phyloP scores from a whole-genome alignment of 805 yeast species.

The Wickerhamiella siamensis region DNA sequence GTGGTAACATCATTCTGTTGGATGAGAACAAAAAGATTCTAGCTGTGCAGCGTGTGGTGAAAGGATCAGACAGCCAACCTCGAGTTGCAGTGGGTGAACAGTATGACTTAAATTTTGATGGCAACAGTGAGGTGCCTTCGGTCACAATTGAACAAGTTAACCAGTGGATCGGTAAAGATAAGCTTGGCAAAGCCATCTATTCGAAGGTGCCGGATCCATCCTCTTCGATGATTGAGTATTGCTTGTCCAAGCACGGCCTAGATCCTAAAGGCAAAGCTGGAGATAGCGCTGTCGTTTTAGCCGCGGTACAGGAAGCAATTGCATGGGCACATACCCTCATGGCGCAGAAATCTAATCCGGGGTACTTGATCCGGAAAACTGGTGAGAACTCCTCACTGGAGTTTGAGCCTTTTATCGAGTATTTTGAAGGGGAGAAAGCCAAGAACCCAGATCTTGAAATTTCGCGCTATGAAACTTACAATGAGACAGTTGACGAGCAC shows the following conservation, averaged over 20 bases:
- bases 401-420: constrained; percentile 19
- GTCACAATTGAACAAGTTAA: constrained; percentile 18
- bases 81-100: constrained; percentile 61
- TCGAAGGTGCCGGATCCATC: constrained; percentile 60
- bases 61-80: constrained; percentile 37
- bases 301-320: constrained; percentile 24
- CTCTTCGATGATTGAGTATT: constrained; percentile 58
- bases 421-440: constrained; percentile 28
- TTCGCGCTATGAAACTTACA: constrained; percentile 45
- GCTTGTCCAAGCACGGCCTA: constrained; percentile 34
- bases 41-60: constrained; percentile 64
- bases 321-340: constrained; percentile 13
- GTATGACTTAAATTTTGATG: constrained; percentile 30
- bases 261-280: constrained; percentile 29
- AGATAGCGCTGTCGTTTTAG: constrained; percentile 13
- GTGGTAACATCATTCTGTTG: constrained; percentile 74
- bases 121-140: constrained; percentile 1
- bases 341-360: constrained; percentile 3
- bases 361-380: constrained; percentile 12
- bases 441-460: constrained; percentile 20
- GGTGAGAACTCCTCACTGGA: constrained; percentile 14
- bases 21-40: constrained; percentile 56
- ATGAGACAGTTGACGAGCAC: constrained; percentile 66
- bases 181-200: constrained; percentile 52
- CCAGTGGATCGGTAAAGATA: constrained; percentile 9